Evolutionary conservation across 495 filamentous ascomycete genomes (phyloP).

Genomic region (Penicillium alfredii): DNA sequence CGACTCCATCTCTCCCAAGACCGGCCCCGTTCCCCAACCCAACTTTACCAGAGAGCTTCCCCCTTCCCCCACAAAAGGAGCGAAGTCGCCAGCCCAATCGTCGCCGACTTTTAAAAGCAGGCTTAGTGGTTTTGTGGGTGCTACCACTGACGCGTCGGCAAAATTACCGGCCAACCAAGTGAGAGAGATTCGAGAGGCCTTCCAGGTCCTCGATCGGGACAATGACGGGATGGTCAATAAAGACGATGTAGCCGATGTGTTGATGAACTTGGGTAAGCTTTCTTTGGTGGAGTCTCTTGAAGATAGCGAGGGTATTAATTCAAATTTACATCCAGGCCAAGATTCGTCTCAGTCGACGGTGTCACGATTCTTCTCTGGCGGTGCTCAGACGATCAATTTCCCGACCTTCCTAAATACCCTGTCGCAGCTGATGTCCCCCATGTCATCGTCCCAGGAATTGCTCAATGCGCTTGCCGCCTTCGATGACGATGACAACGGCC

Average conservation of each 20-base stretch:
- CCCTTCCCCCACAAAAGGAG: slow-evolving; percentile 40
- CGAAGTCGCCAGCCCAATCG: slow-evolving; percentile 19
- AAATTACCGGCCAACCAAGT: slow-evolving; percentile 63
- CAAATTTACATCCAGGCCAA: slow-evolving; percentile 35
- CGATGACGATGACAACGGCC: slow-evolving; percentile 90
- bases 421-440: slow-evolving; percentile 59
- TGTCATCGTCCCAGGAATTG: slow-evolving; percentile 72
- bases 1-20: slow-evolving; percentile 20
- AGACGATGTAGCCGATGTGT: slow-evolving; percentile 74
- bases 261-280: slow-evolving; percentile 63
- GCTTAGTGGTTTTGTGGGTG: slow-evolving; percentile 14
- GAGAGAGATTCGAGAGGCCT: slow-evolving; percentile 73
- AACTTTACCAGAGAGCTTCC: slow-evolving; percentile 38
- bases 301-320: slow-evolving; percentile 4
- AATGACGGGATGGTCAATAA: slow-evolving; percentile 69
- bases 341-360: slow-evolving; percentile 55
- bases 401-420: slow-evolving; percentile 77
- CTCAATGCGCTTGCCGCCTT: slow-evolving; percentile 87
- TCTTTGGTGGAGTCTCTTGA: not conserved
- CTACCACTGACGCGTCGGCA: slow-evolving; percentile 48
- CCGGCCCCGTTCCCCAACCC: slow-evolving; percentile 33
- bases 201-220: slow-evolving; percentile 78
- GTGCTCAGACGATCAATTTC: slow-evolving; percentile 66
- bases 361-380: slow-evolving; percentile 70
- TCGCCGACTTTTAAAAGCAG: slow-evolving; percentile 28